A percentile compares a stretch with the other conserved stretches of the same genome.
These are phyloP conservation scores for Coemansia sp. DNA, from an alignment of 192 early-diverging fungal species.

Conservation along the genomic window DNA sequence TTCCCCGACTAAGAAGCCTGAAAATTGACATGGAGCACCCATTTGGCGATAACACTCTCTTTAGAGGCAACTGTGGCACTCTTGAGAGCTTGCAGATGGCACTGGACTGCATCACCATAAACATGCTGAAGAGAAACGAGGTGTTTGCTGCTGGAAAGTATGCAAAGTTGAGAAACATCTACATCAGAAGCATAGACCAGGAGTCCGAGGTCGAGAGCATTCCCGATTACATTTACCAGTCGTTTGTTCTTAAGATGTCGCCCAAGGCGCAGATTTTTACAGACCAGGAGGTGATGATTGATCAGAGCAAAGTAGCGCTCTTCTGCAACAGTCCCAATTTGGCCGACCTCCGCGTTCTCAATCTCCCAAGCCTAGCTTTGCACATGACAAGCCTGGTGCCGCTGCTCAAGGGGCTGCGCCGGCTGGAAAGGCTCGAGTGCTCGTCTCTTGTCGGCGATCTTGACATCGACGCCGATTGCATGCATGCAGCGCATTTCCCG, in stretches of 20 bases:
- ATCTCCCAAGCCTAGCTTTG: background rate
- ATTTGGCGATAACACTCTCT: conserved; percentile 24
- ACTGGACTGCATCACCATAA: background rate
- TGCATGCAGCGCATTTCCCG: background rate
- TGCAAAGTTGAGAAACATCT: background rate
- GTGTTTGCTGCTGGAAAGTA: conserved; percentile 7
- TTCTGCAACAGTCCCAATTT: background rate
- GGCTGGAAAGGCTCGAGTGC: background rate
- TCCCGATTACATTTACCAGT: background rate
- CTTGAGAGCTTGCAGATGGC: conserved; percentile 8
- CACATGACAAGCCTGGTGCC: conserved; percentile 1
- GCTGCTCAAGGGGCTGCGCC: background rate
- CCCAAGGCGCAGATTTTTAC: background rate
- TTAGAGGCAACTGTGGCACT: conserved; percentile 10
- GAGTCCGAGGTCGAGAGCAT: background rate
- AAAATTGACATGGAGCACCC: conserved; percentile 13
- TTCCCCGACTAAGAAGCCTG: conserved; percentile 10
- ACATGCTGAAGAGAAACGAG: conserved; percentile 3
- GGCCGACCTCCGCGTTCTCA: background rate
- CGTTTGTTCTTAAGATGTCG: conserved; percentile 5
- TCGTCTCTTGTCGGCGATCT: background rate
- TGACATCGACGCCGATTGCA: background rate
- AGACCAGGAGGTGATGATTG: background rate
- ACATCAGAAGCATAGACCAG: background rate
- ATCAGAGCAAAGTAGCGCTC: background rate